Evolutionary conservation across 176 grass and related monocot species (phyloP), one percentile per base, ranked within the genome.

Genomic region (Triticum monococcum): DNA sequence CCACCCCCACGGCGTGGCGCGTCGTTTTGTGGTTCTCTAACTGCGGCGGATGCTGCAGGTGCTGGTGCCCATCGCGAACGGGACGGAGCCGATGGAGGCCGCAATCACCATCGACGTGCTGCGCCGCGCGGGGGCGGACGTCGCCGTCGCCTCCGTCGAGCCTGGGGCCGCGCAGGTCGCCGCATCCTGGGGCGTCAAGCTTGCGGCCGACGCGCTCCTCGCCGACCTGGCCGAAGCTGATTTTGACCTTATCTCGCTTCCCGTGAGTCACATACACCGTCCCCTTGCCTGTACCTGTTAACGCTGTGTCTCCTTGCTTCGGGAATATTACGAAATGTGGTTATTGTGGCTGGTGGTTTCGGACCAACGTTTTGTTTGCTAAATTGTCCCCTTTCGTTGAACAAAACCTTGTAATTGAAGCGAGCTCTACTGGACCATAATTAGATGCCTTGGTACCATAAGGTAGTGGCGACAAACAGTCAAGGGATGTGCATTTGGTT

Each of bases 81-180:
- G 93, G 75, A 91, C 93, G 86, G 93, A 95, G 88, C 93, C 90
- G 35, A 95, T 95, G 65, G 93, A 95, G 86, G 93, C 90, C 2
- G 60, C 79, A 71, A 91, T 92, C 83, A 92, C 66, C 50, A 65
- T 88, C 88, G 93, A 92, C 81, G 90, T 95, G 64, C 93, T 95
- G 35, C 93, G 93, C 7, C 88, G 93, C 36, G 88, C 90, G 14
- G 93, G 93, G 1, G 88, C 90, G 30, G 76, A 92, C 16, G 93
- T 92, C 57, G 57, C 72, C 59, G 88, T 95, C 54, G 88, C 90
- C 23, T 95, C 90, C 76, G 86, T 81, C 77, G 93, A 95, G 86
- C 89, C 91, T 2, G 90, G 82, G 1, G 40, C 87, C 12, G 7
- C 43, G 2, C 73, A 78, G 71, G 90, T 95, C 31, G 90, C 78